phyloP scores from a whole-genome alignment of 2,329 filamentous ascomycete species.

The Phaeosphaeria sp. region DNA sequence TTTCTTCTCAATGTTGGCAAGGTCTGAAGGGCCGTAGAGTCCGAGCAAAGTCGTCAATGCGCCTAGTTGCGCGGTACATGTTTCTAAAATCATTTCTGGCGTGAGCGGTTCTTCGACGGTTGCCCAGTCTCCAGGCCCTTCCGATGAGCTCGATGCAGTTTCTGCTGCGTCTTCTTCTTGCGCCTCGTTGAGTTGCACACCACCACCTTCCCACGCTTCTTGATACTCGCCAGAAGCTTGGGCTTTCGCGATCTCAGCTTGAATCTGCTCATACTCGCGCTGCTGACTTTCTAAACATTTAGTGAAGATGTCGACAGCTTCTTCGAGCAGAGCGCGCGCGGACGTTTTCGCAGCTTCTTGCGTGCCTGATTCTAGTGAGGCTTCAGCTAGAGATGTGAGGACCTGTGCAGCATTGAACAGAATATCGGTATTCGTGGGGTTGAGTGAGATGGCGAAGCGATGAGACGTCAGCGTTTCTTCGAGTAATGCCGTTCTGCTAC shows the following conservation, averaged over 20 bases:
- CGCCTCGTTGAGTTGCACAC: slow-evolving; percentile 4
- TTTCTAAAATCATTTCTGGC: slow-evolving; percentile 70
- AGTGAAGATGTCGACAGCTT: slow-evolving; percentile 68
- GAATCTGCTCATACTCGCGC: slow-evolving; percentile 53
- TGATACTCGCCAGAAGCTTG: slow-evolving; percentile 30
- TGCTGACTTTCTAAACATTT: slow-evolving; percentile 55
- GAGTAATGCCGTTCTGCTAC: slow-evolving; percentile 62
- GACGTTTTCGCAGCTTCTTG: slow-evolving; percentile 48
- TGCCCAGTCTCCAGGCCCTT: slow-evolving; percentile 66
- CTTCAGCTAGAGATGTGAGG: slow-evolving; percentile 70
- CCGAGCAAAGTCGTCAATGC: slow-evolving; percentile 56
- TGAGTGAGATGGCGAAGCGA: slow-evolving; percentile 64
- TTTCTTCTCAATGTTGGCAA: slow-evolving; percentile 62
- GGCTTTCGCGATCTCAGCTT: slow-evolving; percentile 40
- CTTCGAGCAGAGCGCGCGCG: slow-evolving; percentile 62
- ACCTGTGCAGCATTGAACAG: slow-evolving; percentile 77
- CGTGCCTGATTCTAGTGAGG: slow-evolving; percentile 60
- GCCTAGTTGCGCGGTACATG: slow-evolving; percentile 67
- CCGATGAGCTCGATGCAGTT: slow-evolving; percentile 30
- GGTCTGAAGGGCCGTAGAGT: slow-evolving; percentile 55
- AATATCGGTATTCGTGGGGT: slow-evolving; percentile 69
- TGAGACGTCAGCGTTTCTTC: slow-evolving; percentile 69
- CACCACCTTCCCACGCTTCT: slow-evolving; percentile 26
- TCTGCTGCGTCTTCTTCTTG: slow-evolving; percentile 34
- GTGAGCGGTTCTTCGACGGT: slow-evolving; percentile 72